Conservation (phyloP, 2,329 filamentous ascomycete species). For the Macrophomina pseudophaseolina region DNA sequence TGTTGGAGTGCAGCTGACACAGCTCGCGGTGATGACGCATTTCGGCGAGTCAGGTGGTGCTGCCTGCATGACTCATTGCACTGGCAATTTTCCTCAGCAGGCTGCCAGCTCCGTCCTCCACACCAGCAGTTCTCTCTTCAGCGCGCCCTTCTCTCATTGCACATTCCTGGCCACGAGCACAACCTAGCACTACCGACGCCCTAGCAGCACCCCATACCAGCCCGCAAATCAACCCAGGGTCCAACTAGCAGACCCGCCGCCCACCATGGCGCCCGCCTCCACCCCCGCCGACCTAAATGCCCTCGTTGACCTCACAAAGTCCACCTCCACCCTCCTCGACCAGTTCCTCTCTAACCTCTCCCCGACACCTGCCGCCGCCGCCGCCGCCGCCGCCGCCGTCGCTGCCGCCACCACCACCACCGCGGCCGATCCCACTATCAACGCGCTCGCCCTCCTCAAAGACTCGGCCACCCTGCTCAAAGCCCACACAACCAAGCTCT, state of each 20-base stretch:
- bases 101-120: neutral
- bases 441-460: conserved; percentile 69
- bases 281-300: conserved; percentile 32
- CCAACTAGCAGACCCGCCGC: neutral
- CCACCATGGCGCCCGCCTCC: conserved; percentile 9
- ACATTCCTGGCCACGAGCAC: too few species aligned
- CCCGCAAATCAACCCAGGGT: neutral
- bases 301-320: conserved; percentile 43
- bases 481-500: conserved; percentile 86
- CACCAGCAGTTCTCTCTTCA: too few species aligned
- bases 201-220: too few species aligned
- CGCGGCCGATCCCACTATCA: conserved; percentile 30
- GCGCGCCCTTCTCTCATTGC: too few species aligned
- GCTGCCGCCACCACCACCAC: neutral
- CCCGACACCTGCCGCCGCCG: conserved; percentile 5
- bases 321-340: conserved; percentile 42
- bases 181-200: too few species aligned
- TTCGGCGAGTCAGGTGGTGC: neutral
- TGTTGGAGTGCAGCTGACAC: too few species aligned
- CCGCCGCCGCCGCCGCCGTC: neutral
- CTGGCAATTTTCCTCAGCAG: conserved; percentile 15
- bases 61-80: neutral
- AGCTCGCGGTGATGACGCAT: neutral
- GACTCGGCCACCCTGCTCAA: conserved; percentile 75
- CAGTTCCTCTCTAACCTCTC: conserved; percentile 36